Evolutionary conservation across 129 eudicot species (phyloP).

Genomic region (Solidago caesia): DNA sequence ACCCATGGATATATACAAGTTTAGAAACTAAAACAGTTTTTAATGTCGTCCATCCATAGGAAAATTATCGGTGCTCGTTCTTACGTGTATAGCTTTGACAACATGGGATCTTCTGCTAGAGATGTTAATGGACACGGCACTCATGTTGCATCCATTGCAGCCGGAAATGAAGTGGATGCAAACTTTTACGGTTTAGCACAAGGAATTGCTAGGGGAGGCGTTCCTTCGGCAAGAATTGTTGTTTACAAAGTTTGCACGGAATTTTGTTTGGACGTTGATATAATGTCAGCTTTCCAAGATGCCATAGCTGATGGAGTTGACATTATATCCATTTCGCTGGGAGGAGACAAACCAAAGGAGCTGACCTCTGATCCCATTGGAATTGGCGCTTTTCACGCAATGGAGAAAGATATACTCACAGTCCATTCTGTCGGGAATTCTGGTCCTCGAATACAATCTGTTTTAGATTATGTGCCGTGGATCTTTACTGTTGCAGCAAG

Average conservation of each 20-base stretch:
- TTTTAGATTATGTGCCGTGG: conserved; percentile 28
- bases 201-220: conserved; percentile 52
- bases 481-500: conserved; percentile 28
- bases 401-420: conserved; percentile 1
- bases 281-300: too few species aligned
- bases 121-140: conserved; percentile 45
- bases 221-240: background rate
- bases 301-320: too few species aligned
- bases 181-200: conserved; percentile 36
- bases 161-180: conserved; percentile 40
- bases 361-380: background rate
- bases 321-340: background rate
- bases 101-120: conserved; percentile 20
- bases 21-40: background rate
- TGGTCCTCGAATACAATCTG: background rate
- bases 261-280: too few species aligned
- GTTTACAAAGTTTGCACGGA: background rate
- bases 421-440: conserved; percentile 21
- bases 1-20: too few species aligned
- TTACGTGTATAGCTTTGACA: background rate
- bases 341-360: background rate
- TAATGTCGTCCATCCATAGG: conserved; percentile 11
- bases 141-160: conserved; percentile 51
- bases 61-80: conserved; percentile 52
- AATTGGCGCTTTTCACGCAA: background rate